Percentiles rank a stretch among this genome's conserved stretches.
These are phyloP conservation scores for Telfairia occidentalis DNA, from an alignment of 331 rosid genomes.

Conservation along the genomic window DNA sequence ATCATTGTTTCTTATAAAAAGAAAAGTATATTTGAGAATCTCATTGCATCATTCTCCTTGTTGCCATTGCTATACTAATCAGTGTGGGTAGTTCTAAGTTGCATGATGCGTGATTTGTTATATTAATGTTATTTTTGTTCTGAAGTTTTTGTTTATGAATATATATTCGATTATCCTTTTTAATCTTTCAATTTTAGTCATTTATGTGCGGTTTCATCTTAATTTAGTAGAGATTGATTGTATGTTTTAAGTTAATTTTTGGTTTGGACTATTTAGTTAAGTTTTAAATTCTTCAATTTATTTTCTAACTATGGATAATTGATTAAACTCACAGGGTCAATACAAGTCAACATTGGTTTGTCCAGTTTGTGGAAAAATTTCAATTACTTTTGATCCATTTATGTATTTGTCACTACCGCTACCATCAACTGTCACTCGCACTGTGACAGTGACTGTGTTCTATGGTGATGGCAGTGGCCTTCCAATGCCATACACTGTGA, in stretches of 20 bases:
- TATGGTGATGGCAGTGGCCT: slow-evolving; percentile 79
- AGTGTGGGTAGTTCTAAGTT: neutral
- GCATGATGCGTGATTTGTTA: neutral
- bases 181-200: neutral
- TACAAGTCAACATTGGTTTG: slow-evolving; percentile 96
- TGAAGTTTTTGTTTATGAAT: neutral
- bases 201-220: neutral
- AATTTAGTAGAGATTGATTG: neutral
- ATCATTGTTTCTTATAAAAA: too few relatives aligned
- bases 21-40: slow-evolving; percentile 17
- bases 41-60: slow-evolving; percentile 6
- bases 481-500: slow-evolving; percentile 82
- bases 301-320: neutral
- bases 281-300: neutral
- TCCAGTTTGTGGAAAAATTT: slow-evolving; percentile 78
- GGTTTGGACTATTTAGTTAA: neutral
- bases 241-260: neutral
- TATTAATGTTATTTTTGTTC: neutral
- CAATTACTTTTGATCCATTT: slow-evolving; percentile 95
- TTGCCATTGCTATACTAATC: neutral
- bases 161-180: neutral
- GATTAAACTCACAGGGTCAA: slow-evolving; percentile 62
- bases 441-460: slow-evolving; percentile 68
- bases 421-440: slow-evolving; percentile 78
- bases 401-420: slow-evolving; percentile 94